Evolutionary conservation across 345 rosid species (phyloP), one percentile per base, ranked within the genome.

Genomic region (Citrus trifoliata): DNA sequence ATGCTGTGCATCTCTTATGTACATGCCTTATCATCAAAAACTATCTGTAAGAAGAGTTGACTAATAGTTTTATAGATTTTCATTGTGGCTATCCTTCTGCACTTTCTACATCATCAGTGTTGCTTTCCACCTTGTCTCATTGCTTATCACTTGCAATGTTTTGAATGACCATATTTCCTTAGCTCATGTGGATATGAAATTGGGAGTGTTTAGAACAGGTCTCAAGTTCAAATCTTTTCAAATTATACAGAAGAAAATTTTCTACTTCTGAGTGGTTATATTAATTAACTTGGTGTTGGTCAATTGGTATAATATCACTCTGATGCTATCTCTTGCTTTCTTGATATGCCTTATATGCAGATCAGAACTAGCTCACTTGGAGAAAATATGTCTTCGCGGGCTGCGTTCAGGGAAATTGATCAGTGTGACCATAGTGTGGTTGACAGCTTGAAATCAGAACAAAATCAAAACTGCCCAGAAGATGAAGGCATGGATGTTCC

Each of bases 401-500:
- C 42, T 83, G 83, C 88, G 40, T 76, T 88, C 67, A 85, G 83
- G 70, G 78, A 83, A 77, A 75, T 81, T 76, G 90, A 76, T 78
- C 62, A 79, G 37, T 70, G 75, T 79, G 79, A 79, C 80, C 86
- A 79, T 59, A 75, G 69, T 77, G 66, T 28, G 33, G 59, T 81
- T 73, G 56, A 61, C 69, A 63, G 62, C 69, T 32, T 77, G 24
- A 78, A 80, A 79, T 81, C 80, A 79, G 90, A 85, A 71, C 81
- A 81, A 81, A 70, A 40, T 85, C 79, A 71, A 14, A 78, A 81
- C 82, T 78, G 63, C 80, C 56, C 81, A 19, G 83, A 88, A 79
- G 97, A 89, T 77, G 96, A 91, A 81, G 97, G 87, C 76, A 90
- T 91, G 90, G 95, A 96, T 51, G 88, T 96, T 80, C 99, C 98